Evolutionary conservation across 257 asterid species (phyloP).

Genomic region (Petrea volubilis): DNA sequence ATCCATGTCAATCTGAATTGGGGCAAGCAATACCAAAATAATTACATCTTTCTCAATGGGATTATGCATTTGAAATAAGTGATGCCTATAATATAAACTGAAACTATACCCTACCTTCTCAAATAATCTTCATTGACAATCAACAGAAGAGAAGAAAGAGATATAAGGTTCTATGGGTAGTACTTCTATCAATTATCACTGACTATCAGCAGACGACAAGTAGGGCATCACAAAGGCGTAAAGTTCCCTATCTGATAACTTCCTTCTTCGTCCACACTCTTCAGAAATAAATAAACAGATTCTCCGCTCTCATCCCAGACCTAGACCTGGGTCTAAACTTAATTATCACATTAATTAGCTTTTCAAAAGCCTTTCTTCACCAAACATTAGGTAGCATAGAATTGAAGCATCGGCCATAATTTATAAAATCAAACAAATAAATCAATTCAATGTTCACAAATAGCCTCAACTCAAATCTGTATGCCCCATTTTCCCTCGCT

Average conservation of each 20-base stretch:
- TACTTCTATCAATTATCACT: not conserved
- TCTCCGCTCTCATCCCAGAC: not conserved
- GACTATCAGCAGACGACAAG: not conserved
- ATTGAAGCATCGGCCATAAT: not conserved
- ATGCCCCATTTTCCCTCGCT: not conserved
- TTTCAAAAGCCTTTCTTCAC: not conserved
- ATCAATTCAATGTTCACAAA: not conserved
- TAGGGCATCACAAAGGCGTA: not conserved
- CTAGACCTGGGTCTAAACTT: not conserved
- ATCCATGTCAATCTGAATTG: slow-evolving; percentile 94
- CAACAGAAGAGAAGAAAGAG: not conserved
- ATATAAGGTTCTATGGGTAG: not conserved
- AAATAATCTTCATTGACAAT: not conserved
- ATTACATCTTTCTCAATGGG: slow-evolving; percentile 7
- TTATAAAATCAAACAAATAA: not conserved
- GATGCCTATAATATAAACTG: not conserved
- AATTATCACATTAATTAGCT: not conserved
- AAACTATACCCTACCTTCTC: not conserved
- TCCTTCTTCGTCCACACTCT: slow-evolving; percentile 1
- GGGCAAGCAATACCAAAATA: slow-evolving; percentile 22
- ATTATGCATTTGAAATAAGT: slow-evolving; percentile 8
- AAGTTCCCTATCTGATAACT: not conserved
- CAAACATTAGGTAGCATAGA: not conserved
- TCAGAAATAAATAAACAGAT: not conserved
- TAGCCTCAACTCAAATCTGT: slow-evolving; percentile 13